Conservation (phyloP, 2,329 filamentous ascomycete species). For the Ambrosiella xylebori region DNA sequence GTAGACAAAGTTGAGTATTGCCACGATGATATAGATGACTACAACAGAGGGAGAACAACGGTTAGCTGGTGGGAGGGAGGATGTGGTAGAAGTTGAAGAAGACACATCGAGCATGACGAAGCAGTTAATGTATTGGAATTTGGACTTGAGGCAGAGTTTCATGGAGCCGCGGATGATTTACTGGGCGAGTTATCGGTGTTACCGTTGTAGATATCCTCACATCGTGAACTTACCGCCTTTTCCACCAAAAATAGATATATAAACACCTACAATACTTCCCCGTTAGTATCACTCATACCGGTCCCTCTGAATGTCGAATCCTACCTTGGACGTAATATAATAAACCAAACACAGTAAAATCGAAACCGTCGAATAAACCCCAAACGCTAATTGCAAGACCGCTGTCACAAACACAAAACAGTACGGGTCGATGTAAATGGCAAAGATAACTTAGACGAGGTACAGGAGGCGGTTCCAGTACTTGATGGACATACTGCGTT, state of each 20-base stretch:
- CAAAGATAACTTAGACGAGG: slow-evolving; percentile 34
- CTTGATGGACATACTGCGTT: slow-evolving; percentile 13
- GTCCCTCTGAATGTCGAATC: slow-evolving; percentile 6
- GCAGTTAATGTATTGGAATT: slow-evolving; percentile 43
- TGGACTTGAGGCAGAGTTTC: slow-evolving; percentile 36
- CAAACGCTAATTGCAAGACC: slow-evolving; percentile 38
- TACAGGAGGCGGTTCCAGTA: slow-evolving; percentile 20
- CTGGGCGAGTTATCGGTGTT: slow-evolving; percentile 17
- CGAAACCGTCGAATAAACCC: slow-evolving; percentile 31
- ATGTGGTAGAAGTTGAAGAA: background rate
- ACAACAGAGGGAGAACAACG: slow-evolving; percentile 2
- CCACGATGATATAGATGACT: slow-evolving; percentile 29
- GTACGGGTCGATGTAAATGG: slow-evolving; percentile 43
- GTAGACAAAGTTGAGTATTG: slow-evolving; percentile 42
- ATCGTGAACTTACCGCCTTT: slow-evolving; percentile 32
- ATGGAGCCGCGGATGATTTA: slow-evolving; percentile 38
- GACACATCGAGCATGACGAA: slow-evolving; percentile 29
- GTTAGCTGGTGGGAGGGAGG: background rate
- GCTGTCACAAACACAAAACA: slow-evolving; percentile 40
- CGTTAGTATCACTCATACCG: no score
- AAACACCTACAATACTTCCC: slow-evolving; percentile 18
- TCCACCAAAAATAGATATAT: slow-evolving; percentile 51
- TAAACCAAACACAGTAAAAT: slow-evolving; percentile 42
- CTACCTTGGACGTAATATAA: slow-evolving; percentile 46
- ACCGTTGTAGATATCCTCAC: no score